Percentiles rank a stretch among this genome's conserved stretches.
These are phyloP conservation scores for Plasmodium knowlesi DNA, from an alignment of 169 alveolate genomes.

Conservation along the genomic window DNA sequence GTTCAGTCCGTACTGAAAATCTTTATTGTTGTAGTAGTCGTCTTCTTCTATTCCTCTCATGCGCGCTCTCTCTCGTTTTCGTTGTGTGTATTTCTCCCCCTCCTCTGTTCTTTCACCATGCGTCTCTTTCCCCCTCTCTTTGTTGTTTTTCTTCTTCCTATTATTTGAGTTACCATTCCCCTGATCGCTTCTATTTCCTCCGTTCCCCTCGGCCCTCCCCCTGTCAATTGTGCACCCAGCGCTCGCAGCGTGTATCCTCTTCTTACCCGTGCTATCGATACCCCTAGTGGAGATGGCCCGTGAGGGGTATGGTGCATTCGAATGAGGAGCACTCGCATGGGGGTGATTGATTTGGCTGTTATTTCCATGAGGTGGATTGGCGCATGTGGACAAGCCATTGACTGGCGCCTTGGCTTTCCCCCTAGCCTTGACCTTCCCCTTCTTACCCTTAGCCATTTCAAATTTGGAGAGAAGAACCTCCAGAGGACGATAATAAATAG, in stretches of 20 bases:
- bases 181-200: not conserved
- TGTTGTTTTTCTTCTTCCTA: not conserved
- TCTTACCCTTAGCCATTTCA: conserved; percentile 32
- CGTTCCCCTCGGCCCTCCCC: no score
- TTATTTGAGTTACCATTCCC: not conserved
- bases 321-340: not conserved
- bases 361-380: not conserved
- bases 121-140: no score
- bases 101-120: not conserved
- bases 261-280: not conserved
- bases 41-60: not conserved
- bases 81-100: not conserved
- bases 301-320: not conserved
- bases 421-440: conserved; percentile 2
- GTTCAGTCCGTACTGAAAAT: conserved; percentile 84
- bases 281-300: not conserved
- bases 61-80: not conserved
- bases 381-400: not conserved
- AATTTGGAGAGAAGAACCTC: conserved; percentile 86
- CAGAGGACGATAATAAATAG: conserved; percentile 90
- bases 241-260: no score
- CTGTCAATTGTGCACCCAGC: not conserved
- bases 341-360: no score
- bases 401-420: conserved; percentile 6
- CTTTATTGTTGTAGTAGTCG: conserved; percentile 21